Conservation (phyloP, 2,329 filamentous ascomycete genomes). For the Phyllosticta citriasiana region DNA sequence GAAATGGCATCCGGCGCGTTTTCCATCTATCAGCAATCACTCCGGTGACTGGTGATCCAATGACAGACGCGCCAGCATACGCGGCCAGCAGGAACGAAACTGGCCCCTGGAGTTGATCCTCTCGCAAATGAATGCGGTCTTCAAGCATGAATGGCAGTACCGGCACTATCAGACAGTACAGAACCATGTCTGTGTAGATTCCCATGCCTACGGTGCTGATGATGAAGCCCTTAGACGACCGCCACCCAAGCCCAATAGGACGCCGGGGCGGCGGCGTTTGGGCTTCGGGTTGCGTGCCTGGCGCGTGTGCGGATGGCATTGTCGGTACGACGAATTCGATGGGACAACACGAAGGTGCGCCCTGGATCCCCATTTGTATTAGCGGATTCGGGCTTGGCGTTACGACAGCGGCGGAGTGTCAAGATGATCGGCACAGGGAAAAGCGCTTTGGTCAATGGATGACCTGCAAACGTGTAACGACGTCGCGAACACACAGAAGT, state of each 20-base stretch:
- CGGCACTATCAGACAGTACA: conserved; percentile 50
- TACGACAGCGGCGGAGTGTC: neutral
- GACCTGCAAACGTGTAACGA: neutral
- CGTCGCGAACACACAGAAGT: neutral
- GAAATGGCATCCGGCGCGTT: conserved; percentile 48
- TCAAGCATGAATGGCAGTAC: conserved; percentile 49
- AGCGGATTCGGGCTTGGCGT: neutral
- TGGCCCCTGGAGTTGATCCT: conserved; percentile 40
- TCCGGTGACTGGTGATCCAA: conserved; percentile 44
- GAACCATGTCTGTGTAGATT: conserved; percentile 49
- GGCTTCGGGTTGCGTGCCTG: neutral
- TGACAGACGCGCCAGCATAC: conserved; percentile 44
- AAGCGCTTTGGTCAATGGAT: neutral
- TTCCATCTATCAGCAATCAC: conserved; percentile 43
- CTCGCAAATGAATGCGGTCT: conserved; percentile 39
- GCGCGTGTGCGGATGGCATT: conserved; percentile 7
- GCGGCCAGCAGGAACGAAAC: conserved; percentile 45
- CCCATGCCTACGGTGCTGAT: conserved; percentile 45
- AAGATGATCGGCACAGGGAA: neutral
- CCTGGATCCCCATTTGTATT: conserved; percentile 5
- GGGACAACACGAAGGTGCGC: conserved; percentile 3
- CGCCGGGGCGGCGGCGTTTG: neutral
- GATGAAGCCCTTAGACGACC: conserved; percentile 52
- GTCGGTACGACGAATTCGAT: conserved; percentile 6
- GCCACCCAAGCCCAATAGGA: conserved; percentile 35